Evolutionary conservation across 805 yeast genomes (phyloP).

Genomic region (Yarrowia hollandica): DNA sequence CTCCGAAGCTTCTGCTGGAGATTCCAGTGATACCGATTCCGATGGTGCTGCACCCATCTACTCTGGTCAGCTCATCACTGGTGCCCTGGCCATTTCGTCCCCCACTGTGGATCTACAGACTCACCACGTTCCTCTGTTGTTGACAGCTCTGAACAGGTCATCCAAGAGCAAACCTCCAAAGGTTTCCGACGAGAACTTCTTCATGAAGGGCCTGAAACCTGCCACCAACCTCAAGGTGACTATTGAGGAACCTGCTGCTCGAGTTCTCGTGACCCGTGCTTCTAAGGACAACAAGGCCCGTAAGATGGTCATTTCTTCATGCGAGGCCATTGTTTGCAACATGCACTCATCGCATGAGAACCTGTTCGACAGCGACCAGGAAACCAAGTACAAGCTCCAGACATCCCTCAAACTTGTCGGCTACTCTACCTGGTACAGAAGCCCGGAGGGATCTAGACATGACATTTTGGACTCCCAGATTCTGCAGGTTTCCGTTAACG

Average conservation of each 20-base stretch:
- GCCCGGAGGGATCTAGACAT: constrained; percentile 36
- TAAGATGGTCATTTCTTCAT: constrained; percentile 41
- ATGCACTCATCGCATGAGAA: constrained; percentile 35
- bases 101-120: constrained; percentile 45
- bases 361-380: background rate
- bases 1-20: constrained; percentile 5
- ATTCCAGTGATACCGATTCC: constrained; percentile 1
- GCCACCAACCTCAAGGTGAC: constrained; percentile 37
- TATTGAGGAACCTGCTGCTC: constrained; percentile 42
- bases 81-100: constrained; percentile 40
- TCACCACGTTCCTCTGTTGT: constrained; percentile 41
- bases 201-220: constrained; percentile 35
- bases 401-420: constrained; percentile 36
- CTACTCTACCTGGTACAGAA: constrained; percentile 40
- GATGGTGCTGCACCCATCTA: constrained; percentile 10
- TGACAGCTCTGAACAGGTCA: constrained; percentile 32
- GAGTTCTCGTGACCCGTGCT: constrained; percentile 35
- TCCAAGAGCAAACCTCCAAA: constrained; percentile 24
- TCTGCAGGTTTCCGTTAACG: constrained; percentile 34
- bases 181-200: constrained; percentile 3
- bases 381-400: constrained; percentile 35
- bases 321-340: constrained; percentile 40
- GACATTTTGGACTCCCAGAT: constrained; percentile 37
- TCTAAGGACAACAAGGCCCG: constrained; percentile 30
- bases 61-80: constrained; percentile 37